Base-by-base conservation (phyloP, 129 eudicot genomes). In the Centella asiatica region DNA sequence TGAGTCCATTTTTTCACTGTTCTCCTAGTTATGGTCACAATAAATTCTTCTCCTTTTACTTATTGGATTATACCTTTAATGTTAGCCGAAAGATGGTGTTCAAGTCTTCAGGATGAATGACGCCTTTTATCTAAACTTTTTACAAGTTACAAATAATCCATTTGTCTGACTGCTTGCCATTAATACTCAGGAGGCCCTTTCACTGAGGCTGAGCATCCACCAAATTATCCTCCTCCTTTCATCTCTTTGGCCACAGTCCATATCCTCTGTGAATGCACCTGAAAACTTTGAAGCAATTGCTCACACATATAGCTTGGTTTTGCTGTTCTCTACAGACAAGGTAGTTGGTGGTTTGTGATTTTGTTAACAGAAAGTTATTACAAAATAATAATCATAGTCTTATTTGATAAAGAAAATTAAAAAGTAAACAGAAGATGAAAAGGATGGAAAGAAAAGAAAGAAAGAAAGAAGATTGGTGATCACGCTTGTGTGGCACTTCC, bases 231-330 rank as follows among this genome's bases (percentile, higher is more conserved):
- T 89, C 60, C 86, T 89, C 40, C 69, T 85, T 42, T 89, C 97
- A 42, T 89, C 97, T 63, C 83, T 89, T 57, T 89, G 97, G 97
- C 84, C 71, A 29, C 97, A 89, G 50, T 81, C 97, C 14, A 80
- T 80, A 47, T 85, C 88, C 44, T 75, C 85, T 20, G 77, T 58
- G 61, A 89, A 89, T 68, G 65, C 49, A 31, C 97, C 95, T 13
- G 88, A 80, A 60, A 89, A 89, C 61, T 89, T 75, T 80, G 97
- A 89, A 76, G 95, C 97, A 69, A 83, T 89, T 76, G 88, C 97
- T 73, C 90, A 89, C 65, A 85, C 97, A 64, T 89, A 82, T 80
- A 83, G 97, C 50, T 74, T 89, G 60, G 88, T 89, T 34, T 63
- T 89, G 78, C 66, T 93, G 61, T 93, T 88, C 51, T 72, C 99